These are phyloP conservation scores for Cladophialophora psammophila DNA, from an alignment of 2,329 filamentous ascomycete species.

Conservation along the genomic window DNA sequence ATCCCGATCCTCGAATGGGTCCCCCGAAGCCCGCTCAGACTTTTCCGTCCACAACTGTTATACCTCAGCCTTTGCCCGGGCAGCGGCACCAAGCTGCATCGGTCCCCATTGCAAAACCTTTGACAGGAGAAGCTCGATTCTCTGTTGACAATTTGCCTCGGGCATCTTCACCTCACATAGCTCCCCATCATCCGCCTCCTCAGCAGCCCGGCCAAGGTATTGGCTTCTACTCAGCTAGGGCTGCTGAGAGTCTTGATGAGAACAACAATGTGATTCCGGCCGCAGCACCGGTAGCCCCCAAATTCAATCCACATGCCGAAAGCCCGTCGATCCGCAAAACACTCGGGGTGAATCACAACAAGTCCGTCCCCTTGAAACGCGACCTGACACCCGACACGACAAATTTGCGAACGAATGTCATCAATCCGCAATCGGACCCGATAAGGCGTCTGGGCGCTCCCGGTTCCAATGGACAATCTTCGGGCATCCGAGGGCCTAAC, in stretches of 20 bases:
- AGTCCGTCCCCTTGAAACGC: conserved; percentile 74
- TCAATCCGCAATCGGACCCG: conserved; percentile 33
- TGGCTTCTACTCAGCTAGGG: conserved; percentile 75
- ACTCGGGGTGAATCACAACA: conserved; percentile 81
- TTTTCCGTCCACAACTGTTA: conserved; percentile 10
- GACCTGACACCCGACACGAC: conserved; percentile 43
- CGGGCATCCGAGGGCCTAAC: conserved; percentile 23
- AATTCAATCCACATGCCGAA: conserved; percentile 77
- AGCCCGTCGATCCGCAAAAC: conserved; percentile 90
- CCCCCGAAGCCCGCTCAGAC: conserved; percentile 9
- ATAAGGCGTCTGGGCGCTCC: conserved; percentile 31
- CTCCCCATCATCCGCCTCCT: conserved; percentile 32
- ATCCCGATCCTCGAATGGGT: conserved; percentile 5
- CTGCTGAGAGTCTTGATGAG: conserved; percentile 65
- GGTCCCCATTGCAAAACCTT: conserved; percentile 12
- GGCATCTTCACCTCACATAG: conserved; percentile 35
- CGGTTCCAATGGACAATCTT: conserved; percentile 17
- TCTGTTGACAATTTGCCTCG: conserved; percentile 19
- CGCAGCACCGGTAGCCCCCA: conserved; percentile 55
- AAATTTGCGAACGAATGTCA: conserved; percentile 33
- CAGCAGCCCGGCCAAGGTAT: conserved; percentile 17
- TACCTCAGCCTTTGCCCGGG: conserved; percentile 34
- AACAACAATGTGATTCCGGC: conserved; percentile 54
- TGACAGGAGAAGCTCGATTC: conserved; percentile 12
- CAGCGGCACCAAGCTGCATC: conserved; percentile 24